Base-by-base conservation (phyloP, 768 basidiomycete genomes). In the Tephrocybe sp. region DNA sequence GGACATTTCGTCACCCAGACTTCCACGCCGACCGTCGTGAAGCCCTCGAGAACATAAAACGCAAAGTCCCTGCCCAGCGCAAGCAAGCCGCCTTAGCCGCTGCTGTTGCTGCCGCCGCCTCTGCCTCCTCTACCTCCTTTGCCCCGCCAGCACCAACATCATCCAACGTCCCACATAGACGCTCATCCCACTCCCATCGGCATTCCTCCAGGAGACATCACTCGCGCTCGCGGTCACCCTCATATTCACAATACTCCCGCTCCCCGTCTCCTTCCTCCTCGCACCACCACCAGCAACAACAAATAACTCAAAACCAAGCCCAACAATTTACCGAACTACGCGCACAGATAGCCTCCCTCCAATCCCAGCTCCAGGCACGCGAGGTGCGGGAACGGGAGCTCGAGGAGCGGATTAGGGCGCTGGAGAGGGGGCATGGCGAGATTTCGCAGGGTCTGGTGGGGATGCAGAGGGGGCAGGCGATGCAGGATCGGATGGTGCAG, bases 401-500 rank as follows among this genome's bases (percentile, higher is more conserved):
- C 5, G 59, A 66, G 42, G 65, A 62, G n/a, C 45, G 73, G 12
- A 48, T 73, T 21, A 56, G 71, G 28, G 58, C 38, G 13, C 55
- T 75, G n/a, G 73, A 75, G 60, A 51, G 70, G 42, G 70, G 67
- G 37, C 72, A 72, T 45, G 67, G 72, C 54, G 69, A 60, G 28
- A 62, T 73, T 5, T 53, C 71, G 11, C 64, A 66, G 18, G 69
- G 72, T 41, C 65, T 75, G 60, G 68, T 67, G 9, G 66, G 64
- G 0, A 68, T 73, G 28, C 71, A 72, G 47, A 41, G 71, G 30
- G 86, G 80, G 56, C 81, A 86, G 81, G 87, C 86, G 26, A 86
- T 91, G 67, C 90, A 92, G 72, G 92, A 95, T 57, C 82, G 81
- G 34, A 65, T 92, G 47, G 86, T 91, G 81, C 87, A 91, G 68